These are phyloP conservation scores for Oidium heveae DNA, from an alignment of 2,329 filamentous ascomycete genomes.

Conservation along the genomic window DNA sequence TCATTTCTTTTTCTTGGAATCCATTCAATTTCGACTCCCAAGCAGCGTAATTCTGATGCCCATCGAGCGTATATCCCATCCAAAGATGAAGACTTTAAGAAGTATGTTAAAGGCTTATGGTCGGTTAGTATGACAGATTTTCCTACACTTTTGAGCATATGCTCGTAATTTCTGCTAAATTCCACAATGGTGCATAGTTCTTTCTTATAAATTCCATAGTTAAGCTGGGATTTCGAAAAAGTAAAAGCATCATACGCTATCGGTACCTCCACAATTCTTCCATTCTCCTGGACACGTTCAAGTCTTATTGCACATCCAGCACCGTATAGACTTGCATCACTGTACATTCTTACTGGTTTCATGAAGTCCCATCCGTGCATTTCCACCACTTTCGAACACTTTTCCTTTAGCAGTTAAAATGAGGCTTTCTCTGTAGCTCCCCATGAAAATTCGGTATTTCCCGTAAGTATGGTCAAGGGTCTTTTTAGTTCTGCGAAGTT, in stretches of 20 bases:
- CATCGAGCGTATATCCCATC: background rate
- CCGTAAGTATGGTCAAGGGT: background rate
- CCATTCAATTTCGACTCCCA: background rate
- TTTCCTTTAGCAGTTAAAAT: background rate
- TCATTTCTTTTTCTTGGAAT: background rate
- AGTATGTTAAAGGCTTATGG: background rate
- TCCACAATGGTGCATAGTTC: background rate
- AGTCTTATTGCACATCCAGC: background rate
- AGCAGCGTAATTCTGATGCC: background rate
- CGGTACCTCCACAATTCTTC: background rate
- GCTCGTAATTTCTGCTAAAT: background rate
- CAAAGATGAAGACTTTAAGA: background rate
- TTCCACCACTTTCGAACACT: background rate
- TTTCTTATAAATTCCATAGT: background rate
- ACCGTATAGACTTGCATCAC: background rate
- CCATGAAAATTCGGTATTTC: background rate
- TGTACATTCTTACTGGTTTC: background rate
- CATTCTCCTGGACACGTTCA: background rate
- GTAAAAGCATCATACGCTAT: background rate
- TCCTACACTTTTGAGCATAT: background rate
- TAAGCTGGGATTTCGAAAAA: background rate
- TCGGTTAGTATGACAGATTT: background rate
- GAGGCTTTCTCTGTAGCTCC: background rate
- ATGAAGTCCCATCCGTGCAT: background rate
- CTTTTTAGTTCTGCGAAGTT: background rate